These are phyloP conservation scores for Solanum paucissectum DNA, from an alignment of 257 asterid species.

Conservation along the genomic window DNA sequence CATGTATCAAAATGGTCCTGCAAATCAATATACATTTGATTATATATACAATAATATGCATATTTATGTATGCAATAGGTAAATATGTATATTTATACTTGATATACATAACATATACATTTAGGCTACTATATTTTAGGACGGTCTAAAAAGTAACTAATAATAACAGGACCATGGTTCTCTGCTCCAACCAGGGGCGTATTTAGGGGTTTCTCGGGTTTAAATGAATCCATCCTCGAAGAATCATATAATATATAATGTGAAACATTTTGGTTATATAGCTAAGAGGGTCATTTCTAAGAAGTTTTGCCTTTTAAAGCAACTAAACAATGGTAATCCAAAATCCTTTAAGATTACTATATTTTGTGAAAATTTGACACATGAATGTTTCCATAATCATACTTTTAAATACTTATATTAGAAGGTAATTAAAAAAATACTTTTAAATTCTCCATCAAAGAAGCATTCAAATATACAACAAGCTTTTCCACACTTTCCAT, in stretches of 20 bases:
- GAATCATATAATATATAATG: not conserved
- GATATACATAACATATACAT: not conserved
- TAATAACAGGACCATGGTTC: not conserved
- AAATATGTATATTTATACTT: not conserved
- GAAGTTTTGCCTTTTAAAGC: not conserved
- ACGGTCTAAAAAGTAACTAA: not conserved
- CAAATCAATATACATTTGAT: not conserved
- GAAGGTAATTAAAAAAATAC: not conserved
- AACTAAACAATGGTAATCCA: not conserved
- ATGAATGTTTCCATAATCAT: not conserved
- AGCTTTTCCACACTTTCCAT: not conserved
- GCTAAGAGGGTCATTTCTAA: not conserved
- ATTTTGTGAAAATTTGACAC: not conserved
- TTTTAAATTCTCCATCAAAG: not conserved
- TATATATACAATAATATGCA: no score
- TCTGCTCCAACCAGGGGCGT: not conserved
- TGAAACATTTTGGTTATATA: not conserved
- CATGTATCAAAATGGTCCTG: not conserved
- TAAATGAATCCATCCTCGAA: not conserved
- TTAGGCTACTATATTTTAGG: not conserved
- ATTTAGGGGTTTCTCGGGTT: rapidly evolving
- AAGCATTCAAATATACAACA: not conserved
- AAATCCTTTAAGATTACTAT: not conserved
- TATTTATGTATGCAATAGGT: not conserved
- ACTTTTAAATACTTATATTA: not conserved